Evolutionary conservation across 176 grass and related monocot species (phyloP).

Genomic region (Pontederia paniculata): DNA sequence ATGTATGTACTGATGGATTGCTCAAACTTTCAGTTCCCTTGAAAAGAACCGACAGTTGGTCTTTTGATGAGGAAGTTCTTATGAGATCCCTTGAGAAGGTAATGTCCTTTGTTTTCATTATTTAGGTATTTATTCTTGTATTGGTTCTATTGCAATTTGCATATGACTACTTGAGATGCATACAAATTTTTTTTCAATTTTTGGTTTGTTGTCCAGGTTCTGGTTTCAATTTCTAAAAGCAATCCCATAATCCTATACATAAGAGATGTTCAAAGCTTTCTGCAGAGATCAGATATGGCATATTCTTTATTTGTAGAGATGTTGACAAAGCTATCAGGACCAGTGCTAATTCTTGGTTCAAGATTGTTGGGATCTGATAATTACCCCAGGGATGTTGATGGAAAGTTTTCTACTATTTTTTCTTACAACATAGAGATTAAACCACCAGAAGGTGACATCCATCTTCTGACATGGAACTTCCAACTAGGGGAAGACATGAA

Average conservation of each 20-base stretch:
- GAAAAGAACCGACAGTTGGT: constrained; percentile 54
- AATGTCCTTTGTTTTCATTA: neutral
- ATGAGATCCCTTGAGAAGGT: constrained; percentile 93
- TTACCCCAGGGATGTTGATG: constrained; percentile 30
- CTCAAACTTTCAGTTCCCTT: constrained; percentile 20
- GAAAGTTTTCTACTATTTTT: constrained; percentile 43
- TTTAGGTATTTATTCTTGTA: neutral
- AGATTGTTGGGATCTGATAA: constrained; percentile 40
- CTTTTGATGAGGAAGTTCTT: constrained; percentile 76
- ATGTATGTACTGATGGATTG: neutral
- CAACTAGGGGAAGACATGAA: constrained; percentile 67
- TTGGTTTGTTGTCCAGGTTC: constrained; percentile 29
- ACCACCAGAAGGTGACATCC: constrained; percentile 54
- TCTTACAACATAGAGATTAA: constrained; percentile 79
- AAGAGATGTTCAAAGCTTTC: constrained; percentile 68
- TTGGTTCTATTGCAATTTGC: neutral
- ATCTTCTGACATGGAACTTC: constrained; percentile 60
- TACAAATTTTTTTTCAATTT: too few species aligned
- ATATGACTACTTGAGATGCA: neutral
- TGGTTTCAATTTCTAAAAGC: constrained; percentile 46
- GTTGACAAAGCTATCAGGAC: constrained; percentile 59
- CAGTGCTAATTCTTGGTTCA: constrained; percentile 79
- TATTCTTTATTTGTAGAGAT: constrained; percentile 69
- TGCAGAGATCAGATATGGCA: constrained; percentile 46
- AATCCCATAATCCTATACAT: constrained; percentile 69